Percentiles rank a stretch among this genome's conserved stretches.
These are phyloP conservation scores for Monosporascus sp. DNA, from an alignment of 2,329 filamentous ascomycete genomes.

Conservation along the genomic window DNA sequence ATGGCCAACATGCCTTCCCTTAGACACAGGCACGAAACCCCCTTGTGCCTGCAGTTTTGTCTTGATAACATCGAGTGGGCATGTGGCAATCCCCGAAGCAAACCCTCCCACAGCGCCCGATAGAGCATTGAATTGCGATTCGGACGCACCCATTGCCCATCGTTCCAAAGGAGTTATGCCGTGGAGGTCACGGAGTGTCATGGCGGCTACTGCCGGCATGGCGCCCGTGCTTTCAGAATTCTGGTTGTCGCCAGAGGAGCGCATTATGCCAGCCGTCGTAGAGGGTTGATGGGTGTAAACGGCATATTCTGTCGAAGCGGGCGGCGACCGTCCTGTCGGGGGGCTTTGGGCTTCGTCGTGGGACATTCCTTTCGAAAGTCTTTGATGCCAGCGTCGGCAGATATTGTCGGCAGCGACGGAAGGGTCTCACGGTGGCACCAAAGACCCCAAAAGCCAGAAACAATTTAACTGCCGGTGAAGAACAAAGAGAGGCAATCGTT, in stretches of 20 bases:
- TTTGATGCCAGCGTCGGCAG: constrained; percentile 9
- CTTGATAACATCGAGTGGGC: constrained; percentile 97
- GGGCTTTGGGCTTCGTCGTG: constrained; percentile 40
- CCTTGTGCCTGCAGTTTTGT: constrained; percentile 96
- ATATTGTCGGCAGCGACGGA: not conserved
- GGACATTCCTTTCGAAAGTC: constrained; percentile 39
- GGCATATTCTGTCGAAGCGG: constrained; percentile 30
- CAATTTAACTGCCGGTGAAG: not conserved
- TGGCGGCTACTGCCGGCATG: constrained; percentile 19
- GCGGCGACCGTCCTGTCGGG: constrained; percentile 23
- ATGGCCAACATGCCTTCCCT: constrained; percentile 43
- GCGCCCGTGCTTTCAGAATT: constrained; percentile 7
- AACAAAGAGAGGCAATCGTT: not conserved
- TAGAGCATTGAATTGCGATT: constrained; percentile 71
- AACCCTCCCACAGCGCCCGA: constrained; percentile 86
- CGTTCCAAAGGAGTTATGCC: constrained; percentile 43
- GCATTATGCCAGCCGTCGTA: constrained; percentile 22
- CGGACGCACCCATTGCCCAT: constrained; percentile 52
- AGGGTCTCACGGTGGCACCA: not conserved
- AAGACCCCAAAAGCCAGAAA: not conserved
- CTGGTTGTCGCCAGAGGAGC: constrained; percentile 16
- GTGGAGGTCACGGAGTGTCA: constrained; percentile 24
- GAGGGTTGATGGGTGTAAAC: constrained; percentile 20
- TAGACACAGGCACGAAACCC: constrained; percentile 58
- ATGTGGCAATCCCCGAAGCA: constrained; percentile 89